These are phyloP conservation scores for Spergularia bocconei DNA, from an alignment of 148 eudicot species.

Conservation along the genomic window DNA sequence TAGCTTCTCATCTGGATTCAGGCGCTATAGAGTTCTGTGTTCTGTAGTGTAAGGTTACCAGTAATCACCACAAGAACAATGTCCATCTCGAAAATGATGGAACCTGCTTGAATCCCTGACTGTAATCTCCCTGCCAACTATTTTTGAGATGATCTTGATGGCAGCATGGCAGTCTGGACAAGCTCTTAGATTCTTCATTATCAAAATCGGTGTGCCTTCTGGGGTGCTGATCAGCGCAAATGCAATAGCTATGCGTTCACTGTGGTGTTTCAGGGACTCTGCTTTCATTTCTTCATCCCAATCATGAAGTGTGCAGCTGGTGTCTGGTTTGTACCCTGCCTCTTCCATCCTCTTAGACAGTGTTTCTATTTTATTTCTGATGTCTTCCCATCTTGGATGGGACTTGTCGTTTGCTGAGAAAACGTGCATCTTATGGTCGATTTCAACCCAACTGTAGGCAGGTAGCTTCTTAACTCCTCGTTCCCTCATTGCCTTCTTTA, in stretches of 20 bases:
- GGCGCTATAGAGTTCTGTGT: too few species aligned
- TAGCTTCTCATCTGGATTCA: too few species aligned
- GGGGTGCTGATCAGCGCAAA: conserved; percentile 67
- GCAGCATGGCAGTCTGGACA: conserved; percentile 79
- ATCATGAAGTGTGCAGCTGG: conserved; percentile 59
- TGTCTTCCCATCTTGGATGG: conserved; percentile 55
- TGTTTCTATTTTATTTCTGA: conserved; percentile 46
- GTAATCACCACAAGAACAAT: conserved; percentile 67
- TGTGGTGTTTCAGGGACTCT: conserved; percentile 66
- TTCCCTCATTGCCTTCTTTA: conserved; percentile 64
- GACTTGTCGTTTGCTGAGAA: conserved; percentile 65
- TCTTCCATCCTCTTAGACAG: conserved; percentile 53
- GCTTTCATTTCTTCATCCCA: conserved; percentile 58
- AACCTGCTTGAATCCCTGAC: conserved; percentile 84
- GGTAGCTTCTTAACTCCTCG: conserved; percentile 65
- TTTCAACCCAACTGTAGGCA: conserved; percentile 78
- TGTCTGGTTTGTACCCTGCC: conserved; percentile 66
- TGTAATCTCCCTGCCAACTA: conserved; percentile 63
- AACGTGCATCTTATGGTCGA: conserved; percentile 46
- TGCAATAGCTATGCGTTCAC: conserved; percentile 72
- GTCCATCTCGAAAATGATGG: conserved; percentile 70
- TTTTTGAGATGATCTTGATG: conserved; percentile 65
- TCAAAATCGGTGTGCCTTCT: conserved; percentile 61
- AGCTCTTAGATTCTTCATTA: conserved; percentile 78
- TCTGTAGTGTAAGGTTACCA: conserved; percentile 43